Evolutionary conservation across 2,329 filamentous ascomycete species (phyloP).

Genomic region (Drechslerella coelobrocha): DNA sequence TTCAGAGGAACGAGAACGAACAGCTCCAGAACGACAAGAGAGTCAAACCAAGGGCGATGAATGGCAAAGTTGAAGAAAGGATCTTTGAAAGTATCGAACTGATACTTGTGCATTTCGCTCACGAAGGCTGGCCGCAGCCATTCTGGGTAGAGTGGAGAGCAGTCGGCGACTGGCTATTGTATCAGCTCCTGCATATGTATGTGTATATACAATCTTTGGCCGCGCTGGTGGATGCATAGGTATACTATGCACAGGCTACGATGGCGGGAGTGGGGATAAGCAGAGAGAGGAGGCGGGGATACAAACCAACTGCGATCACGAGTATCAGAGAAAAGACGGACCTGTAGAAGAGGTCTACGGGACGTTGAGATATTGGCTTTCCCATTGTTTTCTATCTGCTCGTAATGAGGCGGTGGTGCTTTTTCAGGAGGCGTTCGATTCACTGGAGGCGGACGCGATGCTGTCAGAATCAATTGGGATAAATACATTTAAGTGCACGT

Average conservation of each 20-base stretch:
- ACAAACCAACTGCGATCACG: conserved; percentile 37
- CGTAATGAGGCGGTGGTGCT: not conserved
- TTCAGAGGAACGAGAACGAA: conserved; percentile 42
- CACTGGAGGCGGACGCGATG: no score
- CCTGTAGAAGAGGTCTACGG: conserved; percentile 37
- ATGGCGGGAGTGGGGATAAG: not conserved
- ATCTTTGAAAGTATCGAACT: conserved; percentile 45
- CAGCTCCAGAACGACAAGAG: conserved; percentile 31
- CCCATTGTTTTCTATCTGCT: conserved; percentile 23
- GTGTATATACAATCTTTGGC: not conserved
- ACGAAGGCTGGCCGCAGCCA: conserved; percentile 37
- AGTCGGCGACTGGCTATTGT: conserved; percentile 32
- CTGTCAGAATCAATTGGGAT: no score
- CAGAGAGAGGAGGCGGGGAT: not conserved
- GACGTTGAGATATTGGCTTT: conserved; percentile 39
- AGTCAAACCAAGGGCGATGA: conserved; percentile 44
- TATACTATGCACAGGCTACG: not conserved
- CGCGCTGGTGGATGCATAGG: not conserved
- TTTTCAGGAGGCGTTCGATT: no score
- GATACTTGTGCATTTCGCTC: conserved; percentile 30
- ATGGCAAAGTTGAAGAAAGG: conserved; percentile 42
- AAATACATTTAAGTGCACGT: no score
- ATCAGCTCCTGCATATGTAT: not conserved
- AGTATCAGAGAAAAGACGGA: conserved; percentile 38
- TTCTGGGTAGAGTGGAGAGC: conserved; percentile 42